Conservation (phyloP, 352 stramenopile species). For the Phytopythium helicoides region DNA sequence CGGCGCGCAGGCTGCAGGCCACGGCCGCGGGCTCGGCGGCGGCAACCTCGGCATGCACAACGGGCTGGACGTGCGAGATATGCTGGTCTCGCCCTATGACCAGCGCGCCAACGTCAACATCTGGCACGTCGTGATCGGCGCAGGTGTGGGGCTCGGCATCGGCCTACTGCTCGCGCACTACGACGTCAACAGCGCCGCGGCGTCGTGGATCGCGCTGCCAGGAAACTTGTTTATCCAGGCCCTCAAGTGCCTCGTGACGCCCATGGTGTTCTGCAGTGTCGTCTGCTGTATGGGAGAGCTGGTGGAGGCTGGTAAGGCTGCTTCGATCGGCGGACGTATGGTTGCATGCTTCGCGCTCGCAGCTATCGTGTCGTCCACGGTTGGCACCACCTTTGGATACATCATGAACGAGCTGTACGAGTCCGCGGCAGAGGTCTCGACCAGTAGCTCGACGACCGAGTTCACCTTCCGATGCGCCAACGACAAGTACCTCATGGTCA, state of each 20-base stretch:
- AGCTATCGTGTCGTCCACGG: constrained; percentile 45
- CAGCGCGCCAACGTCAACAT: constrained; percentile 37
- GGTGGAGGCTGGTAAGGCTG: constrained; percentile 50
- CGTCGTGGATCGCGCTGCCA: constrained; percentile 53
- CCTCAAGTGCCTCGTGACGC: constrained; percentile 66
- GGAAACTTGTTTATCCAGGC: constrained; percentile 60
- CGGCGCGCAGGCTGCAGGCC: background rate
- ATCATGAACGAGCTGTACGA: constrained; percentile 38
- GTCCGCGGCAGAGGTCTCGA: constrained; percentile 16
- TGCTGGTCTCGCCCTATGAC: constrained; percentile 47
- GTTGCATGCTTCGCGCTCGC: constrained; percentile 37
- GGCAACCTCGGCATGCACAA: constrained; percentile 18
- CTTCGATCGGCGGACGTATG: constrained; percentile 46
- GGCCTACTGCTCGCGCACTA: constrained; percentile 42
- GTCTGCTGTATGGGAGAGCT: constrained; percentile 60
- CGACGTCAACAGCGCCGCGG: constrained; percentile 25
- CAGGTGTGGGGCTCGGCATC: constrained; percentile 38
- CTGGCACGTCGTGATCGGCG: constrained; percentile 43
- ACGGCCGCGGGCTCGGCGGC: background rate
- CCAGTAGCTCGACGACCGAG: constrained; percentile 6
- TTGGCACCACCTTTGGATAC: constrained; percentile 43
- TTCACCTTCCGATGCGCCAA: constrained; percentile 50
- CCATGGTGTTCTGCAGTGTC: constrained; percentile 69
- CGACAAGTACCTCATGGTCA: constrained; percentile 34
- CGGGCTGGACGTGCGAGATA: constrained; percentile 40